Percentiles rank a stretch among this genome's conserved stretches.
These are phyloP conservation scores for Craterostigma plantagineum DNA, from an alignment of 257 asterid genomes.

Conservation along the genomic window DNA sequence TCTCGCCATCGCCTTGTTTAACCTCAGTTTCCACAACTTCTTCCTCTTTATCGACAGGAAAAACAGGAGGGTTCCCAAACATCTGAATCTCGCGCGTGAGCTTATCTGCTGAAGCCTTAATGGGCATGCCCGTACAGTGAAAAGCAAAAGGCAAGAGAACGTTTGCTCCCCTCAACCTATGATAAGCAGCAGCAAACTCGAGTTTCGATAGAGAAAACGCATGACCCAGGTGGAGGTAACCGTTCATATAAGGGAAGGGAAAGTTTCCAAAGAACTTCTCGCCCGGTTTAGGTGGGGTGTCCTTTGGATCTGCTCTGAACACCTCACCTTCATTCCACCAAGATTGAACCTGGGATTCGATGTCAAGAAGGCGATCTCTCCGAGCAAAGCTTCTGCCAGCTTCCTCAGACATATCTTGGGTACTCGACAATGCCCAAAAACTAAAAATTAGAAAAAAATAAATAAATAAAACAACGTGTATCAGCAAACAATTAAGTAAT, in stretches of 20 bases:
- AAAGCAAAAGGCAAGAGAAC: slow-evolving; percentile 81
- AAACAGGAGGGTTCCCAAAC: slow-evolving; percentile 76
- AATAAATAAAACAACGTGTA: no score
- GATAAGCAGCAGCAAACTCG: slow-evolving; percentile 87
- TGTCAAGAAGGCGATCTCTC: slow-evolving; percentile 35
- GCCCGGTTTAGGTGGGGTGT: slow-evolving; percentile 41
- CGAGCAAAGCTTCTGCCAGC: slow-evolving; percentile 51
- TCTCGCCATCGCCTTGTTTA: slow-evolving; percentile 33
- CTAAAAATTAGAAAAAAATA: slow-evolving; percentile 8
- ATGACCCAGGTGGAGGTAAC: slow-evolving; percentile 84
- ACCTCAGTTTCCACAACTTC: slow-evolving; percentile 26
- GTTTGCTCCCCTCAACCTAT: slow-evolving; percentile 72
- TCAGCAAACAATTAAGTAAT: no score
- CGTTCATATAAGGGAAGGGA: slow-evolving; percentile 93
- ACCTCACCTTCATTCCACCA: slow-evolving; percentile 66
- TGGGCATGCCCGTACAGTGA: slow-evolving; percentile 96
- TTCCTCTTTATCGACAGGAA: slow-evolving; percentile 49
- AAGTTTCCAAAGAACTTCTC: slow-evolving; percentile 84
- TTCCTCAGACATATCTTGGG: slow-evolving; percentile 41
- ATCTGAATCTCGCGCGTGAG: slow-evolving; percentile 45
- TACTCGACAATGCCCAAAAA: slow-evolving; percentile 20
- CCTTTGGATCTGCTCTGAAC: slow-evolving; percentile 52
- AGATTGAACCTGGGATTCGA: slow-evolving; percentile 44
- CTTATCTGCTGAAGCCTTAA: slow-evolving; percentile 90
- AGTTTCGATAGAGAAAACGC: slow-evolving; percentile 77